phyloP scores from a whole-genome alignment of 176 grass and related monocot genomes.

The Carex kokanica region DNA sequence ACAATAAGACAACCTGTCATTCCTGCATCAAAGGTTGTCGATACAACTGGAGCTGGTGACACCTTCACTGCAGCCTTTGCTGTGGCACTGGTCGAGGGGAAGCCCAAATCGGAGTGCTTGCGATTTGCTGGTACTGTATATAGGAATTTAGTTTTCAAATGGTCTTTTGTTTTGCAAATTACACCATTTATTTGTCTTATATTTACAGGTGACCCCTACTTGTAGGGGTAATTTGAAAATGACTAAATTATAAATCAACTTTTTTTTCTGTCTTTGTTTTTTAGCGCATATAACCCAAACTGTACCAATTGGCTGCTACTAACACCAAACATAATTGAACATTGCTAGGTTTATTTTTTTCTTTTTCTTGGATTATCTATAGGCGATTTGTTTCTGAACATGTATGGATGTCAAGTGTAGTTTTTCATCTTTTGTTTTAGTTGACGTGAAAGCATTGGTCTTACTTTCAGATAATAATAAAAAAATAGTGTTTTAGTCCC shows the following conservation, averaged over 20 bases:
- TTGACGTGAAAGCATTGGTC: background rate
- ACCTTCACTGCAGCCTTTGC: conserved; percentile 97
- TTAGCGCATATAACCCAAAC: background rate
- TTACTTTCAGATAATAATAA: background rate
- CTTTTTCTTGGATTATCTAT: background rate
- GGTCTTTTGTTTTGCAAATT: background rate
- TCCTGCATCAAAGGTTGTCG: conserved; percentile 64
- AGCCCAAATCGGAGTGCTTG: conserved; percentile 77
- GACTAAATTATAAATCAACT: background rate
- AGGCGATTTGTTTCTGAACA: background rate
- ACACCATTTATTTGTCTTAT: background rate
- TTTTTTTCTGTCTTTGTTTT: background rate
- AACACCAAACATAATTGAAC: background rate
- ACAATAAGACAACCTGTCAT: conserved; percentile 63
- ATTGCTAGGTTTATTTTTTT: background rate
- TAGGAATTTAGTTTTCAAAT: background rate
- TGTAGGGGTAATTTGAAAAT: background rate
- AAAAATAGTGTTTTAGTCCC: background rate
- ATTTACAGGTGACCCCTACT: background rate
- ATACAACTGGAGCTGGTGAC: conserved; percentile 88
- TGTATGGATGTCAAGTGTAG: background rate
- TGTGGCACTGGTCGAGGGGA: conserved; percentile 81
- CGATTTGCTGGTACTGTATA: conserved; percentile 72
- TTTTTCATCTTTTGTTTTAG: background rate
- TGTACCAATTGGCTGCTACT: background rate